phyloP scores from a whole-genome alignment of 257 asterid genomes.

The Linaria vulgaris region DNA sequence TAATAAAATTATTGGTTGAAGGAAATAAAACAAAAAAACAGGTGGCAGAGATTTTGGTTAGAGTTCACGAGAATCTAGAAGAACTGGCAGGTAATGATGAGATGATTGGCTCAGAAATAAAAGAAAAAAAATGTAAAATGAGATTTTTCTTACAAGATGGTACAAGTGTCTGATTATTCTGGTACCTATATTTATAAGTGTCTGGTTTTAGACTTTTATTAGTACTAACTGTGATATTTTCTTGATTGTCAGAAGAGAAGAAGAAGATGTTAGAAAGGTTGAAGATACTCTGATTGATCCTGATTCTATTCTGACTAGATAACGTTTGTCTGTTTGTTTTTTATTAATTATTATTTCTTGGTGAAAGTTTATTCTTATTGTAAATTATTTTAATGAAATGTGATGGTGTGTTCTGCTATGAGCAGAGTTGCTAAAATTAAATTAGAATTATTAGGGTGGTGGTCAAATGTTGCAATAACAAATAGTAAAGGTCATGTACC shows the following conservation, averaged over 20 bases:
- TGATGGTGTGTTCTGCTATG: no score
- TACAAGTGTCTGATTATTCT: no score
- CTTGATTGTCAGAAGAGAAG: neutral
- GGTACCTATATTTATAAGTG: no score
- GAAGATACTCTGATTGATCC: slow-evolving; percentile 30
- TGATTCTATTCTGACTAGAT: slow-evolving; percentile 18
- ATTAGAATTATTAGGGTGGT: neutral
- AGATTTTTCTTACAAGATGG: slow-evolving; percentile 8
- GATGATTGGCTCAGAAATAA: no score
- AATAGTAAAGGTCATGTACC: neutral
- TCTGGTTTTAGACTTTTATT: neutral
- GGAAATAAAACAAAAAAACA: slow-evolving; percentile 8
- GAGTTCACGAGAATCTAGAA: slow-evolving; percentile 35
- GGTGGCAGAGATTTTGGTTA: slow-evolving; percentile 33
- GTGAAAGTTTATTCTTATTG: no score
- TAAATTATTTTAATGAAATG: no score
- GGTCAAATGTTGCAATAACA: slow-evolving; percentile 15
- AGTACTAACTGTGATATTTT: neutral
- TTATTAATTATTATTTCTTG: no score
- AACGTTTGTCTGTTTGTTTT: no score
- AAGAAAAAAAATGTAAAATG: slow-evolving; percentile 12
- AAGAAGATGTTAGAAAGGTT: slow-evolving; percentile 6
- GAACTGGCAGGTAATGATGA: slow-evolving; percentile 23
- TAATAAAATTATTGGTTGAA: no score
- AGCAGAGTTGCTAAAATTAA: no score